These are phyloP conservation scores for Eimeria maxima DNA, from an alignment of 169 alveolate species.

Conservation along the genomic window DNA sequence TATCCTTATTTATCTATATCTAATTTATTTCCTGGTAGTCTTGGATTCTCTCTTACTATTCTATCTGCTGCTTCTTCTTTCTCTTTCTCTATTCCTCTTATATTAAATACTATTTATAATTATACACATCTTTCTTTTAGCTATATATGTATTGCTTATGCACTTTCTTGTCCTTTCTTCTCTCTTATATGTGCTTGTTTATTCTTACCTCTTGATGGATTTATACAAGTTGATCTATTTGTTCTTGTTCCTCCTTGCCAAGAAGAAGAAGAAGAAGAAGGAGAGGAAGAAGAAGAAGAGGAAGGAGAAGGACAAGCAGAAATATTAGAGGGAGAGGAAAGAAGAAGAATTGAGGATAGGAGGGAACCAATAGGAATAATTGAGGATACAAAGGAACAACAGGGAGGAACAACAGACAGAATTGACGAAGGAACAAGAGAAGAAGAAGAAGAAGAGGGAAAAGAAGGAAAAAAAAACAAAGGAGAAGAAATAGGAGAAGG, in stretches of 20 bases:
- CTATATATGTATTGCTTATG: conserved; percentile 40
- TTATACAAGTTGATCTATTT: conserved; percentile 65
- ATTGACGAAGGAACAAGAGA: too few species aligned
- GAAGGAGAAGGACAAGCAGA: too few species aligned
- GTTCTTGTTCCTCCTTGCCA: too few species aligned
- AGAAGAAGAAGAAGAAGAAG: not conserved
- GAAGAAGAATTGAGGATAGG: too few species aligned
- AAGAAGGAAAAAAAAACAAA: too few species aligned
- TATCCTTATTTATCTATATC: conserved; percentile 54
- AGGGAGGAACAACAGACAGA: too few species aligned
- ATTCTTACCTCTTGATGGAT: conserved; percentile 47
- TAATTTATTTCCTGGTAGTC: conserved; percentile 75
- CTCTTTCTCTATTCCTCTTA: conserved; percentile 72
- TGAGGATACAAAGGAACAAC: too few species aligned
- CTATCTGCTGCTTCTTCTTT: conserved; percentile 80
- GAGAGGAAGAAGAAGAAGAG: not conserved
- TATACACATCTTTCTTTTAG: conserved; percentile 26
- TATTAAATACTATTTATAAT: conserved; percentile 7
- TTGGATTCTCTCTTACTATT: conserved; percentile 57
- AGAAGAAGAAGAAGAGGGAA: too few species aligned
- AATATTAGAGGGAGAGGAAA: too few species aligned
- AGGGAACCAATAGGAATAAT: too few species aligned
- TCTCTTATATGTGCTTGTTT: not conserved
- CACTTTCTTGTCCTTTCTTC: conserved; percentile 55
- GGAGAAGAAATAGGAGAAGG: too few species aligned